A percentile compares a stretch with the other conserved stretches of the same genome.
These are phyloP conservation scores for Teunomyces lycoperdinae DNA, from an alignment of 805 yeast genomes.

Conservation along the genomic window DNA sequence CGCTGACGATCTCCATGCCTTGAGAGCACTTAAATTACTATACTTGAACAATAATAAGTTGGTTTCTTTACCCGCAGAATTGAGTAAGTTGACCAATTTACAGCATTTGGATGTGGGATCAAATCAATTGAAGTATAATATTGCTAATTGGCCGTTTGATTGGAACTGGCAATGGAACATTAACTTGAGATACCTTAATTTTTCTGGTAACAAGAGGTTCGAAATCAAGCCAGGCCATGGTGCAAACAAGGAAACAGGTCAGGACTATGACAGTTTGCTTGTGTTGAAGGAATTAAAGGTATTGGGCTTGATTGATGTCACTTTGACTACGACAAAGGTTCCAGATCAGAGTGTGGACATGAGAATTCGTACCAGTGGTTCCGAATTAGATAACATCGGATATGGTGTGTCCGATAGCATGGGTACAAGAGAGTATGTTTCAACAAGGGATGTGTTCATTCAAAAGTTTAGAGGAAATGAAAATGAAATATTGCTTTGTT, in stretches of 20 bases:
- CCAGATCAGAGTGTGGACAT: conserved; percentile 84
- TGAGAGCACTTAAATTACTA: conserved; percentile 57
- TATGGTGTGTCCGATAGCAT: conserved; percentile 91
- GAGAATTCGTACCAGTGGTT: conserved; percentile 88
- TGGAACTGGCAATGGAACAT: conserved; percentile 96
- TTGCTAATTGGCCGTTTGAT: conserved; percentile 91
- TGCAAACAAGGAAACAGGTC: conserved; percentile 52
- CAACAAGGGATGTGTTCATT: conserved; percentile 79
- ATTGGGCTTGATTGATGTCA: conserved; percentile 91
- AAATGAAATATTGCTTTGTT: conserved; percentile 74
- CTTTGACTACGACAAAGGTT: conserved; percentile 81
- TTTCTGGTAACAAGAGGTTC: conserved; percentile 88
- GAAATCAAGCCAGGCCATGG: conserved; percentile 74
- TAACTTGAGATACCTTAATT: conserved; percentile 73
- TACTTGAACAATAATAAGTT: conserved; percentile 81
- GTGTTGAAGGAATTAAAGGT: conserved; percentile 65
- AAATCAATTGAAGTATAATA: conserved; percentile 84
- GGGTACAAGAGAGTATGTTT: conserved; percentile 62
- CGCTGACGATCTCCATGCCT: conserved; percentile 73
- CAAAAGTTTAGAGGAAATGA: conserved; percentile 85
- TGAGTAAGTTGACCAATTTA: conserved; percentile 63
- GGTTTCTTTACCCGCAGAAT: conserved; percentile 83
- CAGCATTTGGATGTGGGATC: conserved; percentile 86
- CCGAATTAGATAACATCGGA: conserved; percentile 68
- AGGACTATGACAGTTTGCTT: conserved; percentile 65